Evolutionary conservation across 2,329 filamentous ascomycete genomes (phyloP).

Genomic region (Magnaporthiopsis rhizophila): DNA sequence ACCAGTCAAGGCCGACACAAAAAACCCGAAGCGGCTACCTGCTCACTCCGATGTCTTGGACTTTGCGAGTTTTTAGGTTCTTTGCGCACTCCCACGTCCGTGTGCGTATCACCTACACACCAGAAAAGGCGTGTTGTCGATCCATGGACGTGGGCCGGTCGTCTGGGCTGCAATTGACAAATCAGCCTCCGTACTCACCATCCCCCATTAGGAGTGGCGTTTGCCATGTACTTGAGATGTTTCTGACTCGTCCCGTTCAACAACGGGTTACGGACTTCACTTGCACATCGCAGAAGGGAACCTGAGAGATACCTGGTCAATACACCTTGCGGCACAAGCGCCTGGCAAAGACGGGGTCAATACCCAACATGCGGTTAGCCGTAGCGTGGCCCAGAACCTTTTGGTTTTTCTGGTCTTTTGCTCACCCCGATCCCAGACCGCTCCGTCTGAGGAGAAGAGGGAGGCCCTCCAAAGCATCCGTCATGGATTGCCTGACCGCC

Average conservation of each 20-base stretch:
- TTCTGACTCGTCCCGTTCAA: slow-evolving; percentile 17
- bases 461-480: background rate
- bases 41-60: background rate
- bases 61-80: background rate
- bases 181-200: slow-evolving; percentile 20
- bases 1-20: background rate
- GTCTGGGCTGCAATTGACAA: slow-evolving; percentile 21
- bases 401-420: background rate
- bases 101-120: background rate
- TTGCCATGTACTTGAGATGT: background rate
- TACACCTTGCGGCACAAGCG: background rate
- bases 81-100: too few species aligned
- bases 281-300: background rate
- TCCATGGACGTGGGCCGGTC: background rate
- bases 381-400: background rate
- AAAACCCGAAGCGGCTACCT: background rate
- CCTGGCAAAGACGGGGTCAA: background rate
- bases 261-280: too few species aligned
- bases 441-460: background rate
- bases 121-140: background rate
- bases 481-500: background rate
- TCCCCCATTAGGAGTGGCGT: slow-evolving; percentile 11
- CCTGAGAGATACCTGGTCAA: slow-evolving; percentile 8
- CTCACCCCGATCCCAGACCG: background rate
- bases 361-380: background rate